These are phyloP conservation scores for Phoma herbarum DNA, from an alignment of 2,329 filamentous ascomycete species.

Conservation along the genomic window DNA sequence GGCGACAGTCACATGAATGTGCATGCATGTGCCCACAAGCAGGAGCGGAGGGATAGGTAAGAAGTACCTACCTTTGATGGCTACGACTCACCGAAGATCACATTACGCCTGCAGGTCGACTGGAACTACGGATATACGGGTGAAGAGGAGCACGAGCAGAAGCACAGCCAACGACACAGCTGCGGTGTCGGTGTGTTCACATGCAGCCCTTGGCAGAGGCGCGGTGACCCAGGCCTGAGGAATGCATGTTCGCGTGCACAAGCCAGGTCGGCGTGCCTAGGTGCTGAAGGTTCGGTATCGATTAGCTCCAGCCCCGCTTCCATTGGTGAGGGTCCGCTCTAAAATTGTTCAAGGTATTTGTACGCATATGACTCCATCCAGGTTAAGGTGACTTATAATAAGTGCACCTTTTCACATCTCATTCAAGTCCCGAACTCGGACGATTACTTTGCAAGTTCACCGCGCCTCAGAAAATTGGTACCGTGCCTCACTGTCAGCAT, in stretches of 20 bases:
- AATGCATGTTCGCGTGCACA: conserved; percentile 9
- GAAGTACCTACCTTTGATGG: background rate
- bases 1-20: conserved; percentile 10
- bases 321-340: conserved; percentile 8
- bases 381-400: conserved; percentile 4
- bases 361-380: conserved; percentile 20
- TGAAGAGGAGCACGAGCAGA: background rate
- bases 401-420: conserved; percentile 1
- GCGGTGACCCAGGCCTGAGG: conserved; percentile 11
- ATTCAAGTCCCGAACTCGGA: conserved; percentile 3
- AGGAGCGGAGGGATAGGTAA: background rate
- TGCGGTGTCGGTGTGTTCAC: conserved; percentile 11
- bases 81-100: background rate
- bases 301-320: conserved; percentile 10
- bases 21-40: background rate
- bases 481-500: conserved; percentile 14
- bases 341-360: conserved; percentile 18
- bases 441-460: background rate
- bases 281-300: conserved; percentile 11
- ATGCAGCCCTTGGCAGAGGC: background rate
- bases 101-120: background rate
- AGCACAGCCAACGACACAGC: conserved; percentile 8
- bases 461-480: conserved; percentile 5
- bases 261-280: conserved; percentile 6
- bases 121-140: background rate